A percentile compares a stretch with the other conserved stretches of the same genome.
Evolutionary conservation across 202 grass and related monocot species (phyloP).

Genomic region (Hordeum pubiflorum): DNA sequence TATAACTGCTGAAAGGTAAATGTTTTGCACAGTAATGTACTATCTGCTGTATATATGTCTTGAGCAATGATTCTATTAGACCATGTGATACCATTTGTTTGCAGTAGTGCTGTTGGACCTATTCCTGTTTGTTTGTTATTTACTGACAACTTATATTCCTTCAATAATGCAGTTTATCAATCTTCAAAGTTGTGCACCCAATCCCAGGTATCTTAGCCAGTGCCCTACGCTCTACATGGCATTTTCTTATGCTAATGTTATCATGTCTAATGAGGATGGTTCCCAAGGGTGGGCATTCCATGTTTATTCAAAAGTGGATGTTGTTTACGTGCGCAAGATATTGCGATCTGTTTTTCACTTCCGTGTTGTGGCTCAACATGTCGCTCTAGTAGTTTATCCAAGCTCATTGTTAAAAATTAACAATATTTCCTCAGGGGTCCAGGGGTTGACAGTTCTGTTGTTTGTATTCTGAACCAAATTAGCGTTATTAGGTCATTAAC

Average conservation of each 20-base stretch:
- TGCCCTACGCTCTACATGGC: not conserved
- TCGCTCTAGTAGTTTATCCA: not conserved
- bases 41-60: not conserved
- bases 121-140: not conserved
- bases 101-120: not conserved
- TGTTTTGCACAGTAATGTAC: not conserved
- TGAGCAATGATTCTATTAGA: not conserved
- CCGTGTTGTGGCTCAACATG: not conserved
- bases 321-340: not conserved
- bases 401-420: not conserved
- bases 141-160: constrained; percentile 11
- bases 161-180: constrained; percentile 52
- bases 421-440: not conserved
- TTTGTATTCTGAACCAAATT: not conserved
- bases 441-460: not conserved
- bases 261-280: not conserved
- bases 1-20: constrained; percentile 81
- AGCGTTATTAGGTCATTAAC: not conserved
- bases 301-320: not conserved
- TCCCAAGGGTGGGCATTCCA: not conserved
- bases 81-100: constrained; percentile 12
- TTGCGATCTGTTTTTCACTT: not conserved
- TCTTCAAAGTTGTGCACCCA: constrained; percentile 76
- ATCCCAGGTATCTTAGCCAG: constrained; percentile 52
- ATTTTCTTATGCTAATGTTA: not conserved